Percentiles rank a stretch among this genome's conserved stretches.
phyloP scores from a whole-genome alignment of 306 rosid species.

The Vigna hirtella region DNA sequence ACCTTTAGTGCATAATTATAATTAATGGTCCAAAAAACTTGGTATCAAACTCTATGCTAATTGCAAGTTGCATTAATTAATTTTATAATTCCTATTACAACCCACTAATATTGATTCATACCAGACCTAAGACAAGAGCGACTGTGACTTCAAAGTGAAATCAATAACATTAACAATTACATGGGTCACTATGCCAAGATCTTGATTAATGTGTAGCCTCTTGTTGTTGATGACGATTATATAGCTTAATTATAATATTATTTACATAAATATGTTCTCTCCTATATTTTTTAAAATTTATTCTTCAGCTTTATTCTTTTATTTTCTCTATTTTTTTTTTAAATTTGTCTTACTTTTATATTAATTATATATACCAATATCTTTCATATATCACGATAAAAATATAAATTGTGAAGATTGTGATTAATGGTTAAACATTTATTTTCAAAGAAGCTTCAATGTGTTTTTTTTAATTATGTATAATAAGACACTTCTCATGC shows the following conservation, averaged over 20 bases:
- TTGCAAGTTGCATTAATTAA: conserved; percentile 3
- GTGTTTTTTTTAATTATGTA: background rate
- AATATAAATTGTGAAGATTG: too few species aligned
- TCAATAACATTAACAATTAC: background rate
- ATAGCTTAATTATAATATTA: background rate
- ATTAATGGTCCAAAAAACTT: background rate
- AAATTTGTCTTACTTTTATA: background rate
- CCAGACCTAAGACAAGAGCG: background rate
- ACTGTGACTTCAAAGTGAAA: conserved; percentile 22
- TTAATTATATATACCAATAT: background rate
- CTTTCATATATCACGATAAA: background rate
- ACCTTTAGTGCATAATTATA: background rate
- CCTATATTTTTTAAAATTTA: background rate
- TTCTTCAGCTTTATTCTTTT: background rate
- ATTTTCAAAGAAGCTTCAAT: background rate
- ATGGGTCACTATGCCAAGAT: background rate
- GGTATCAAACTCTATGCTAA: background rate
- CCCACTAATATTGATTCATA: conserved; percentile 25
- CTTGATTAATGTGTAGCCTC: background rate
- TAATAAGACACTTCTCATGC: background rate
- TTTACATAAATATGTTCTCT: background rate
- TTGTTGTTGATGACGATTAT: background rate
- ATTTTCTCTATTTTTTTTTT: background rate
- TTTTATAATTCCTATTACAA: background rate
- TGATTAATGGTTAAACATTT: too few species aligned